These are phyloP conservation scores for Globisporangium carolinianum DNA, from an alignment of 352 stramenopile species.

Conservation along the genomic window DNA sequence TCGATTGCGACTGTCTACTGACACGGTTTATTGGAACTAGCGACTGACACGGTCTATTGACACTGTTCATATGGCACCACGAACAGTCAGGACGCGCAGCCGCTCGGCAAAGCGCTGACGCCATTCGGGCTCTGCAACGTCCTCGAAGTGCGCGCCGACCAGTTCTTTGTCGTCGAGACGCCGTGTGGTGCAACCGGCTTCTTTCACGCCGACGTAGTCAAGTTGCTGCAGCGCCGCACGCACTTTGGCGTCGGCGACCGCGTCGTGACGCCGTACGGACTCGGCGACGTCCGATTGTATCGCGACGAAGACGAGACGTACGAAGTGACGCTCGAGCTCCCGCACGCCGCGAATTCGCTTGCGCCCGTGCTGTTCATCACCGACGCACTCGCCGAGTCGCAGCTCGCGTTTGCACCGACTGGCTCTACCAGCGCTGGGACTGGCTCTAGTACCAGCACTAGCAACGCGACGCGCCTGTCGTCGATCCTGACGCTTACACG, in stretches of 20 bases:
- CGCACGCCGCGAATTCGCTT: conserved; percentile 14
- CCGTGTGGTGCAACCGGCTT: conserved; percentile 37
- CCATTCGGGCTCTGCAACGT: conserved; percentile 43
- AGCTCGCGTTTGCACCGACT: conserved; percentile 21
- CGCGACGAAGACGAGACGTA: conserved; percentile 55
- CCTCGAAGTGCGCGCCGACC: conserved; percentile 39
- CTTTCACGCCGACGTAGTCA: conserved; percentile 40
- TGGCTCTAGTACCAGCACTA: conserved; percentile 14
- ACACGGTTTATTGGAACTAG: background rate
- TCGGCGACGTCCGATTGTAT: conserved; percentile 36
- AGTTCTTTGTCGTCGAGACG: conserved; percentile 53
- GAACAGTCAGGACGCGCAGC: conserved; percentile 3
- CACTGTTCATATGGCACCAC: too few species aligned
- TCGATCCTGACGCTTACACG: conserved; percentile 68
- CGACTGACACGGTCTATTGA: too few species aligned
- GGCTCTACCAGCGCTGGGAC: too few species aligned
- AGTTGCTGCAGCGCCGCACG: conserved; percentile 38
- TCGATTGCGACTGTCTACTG: conserved; percentile 6
- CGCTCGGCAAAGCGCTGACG: conserved; percentile 36
- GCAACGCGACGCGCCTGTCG: conserved; percentile 42
- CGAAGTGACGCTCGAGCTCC: conserved; percentile 39
- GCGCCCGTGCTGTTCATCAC: conserved; percentile 39
- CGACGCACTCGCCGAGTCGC: conserved; percentile 36
- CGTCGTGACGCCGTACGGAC: conserved; percentile 46
- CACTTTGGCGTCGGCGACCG: conserved; percentile 42